Evolutionary conservation across 208 protist species (phyloP), one percentile per base, ranked within the genome.

Genomic region (Crithidia brevicula): DNA sequence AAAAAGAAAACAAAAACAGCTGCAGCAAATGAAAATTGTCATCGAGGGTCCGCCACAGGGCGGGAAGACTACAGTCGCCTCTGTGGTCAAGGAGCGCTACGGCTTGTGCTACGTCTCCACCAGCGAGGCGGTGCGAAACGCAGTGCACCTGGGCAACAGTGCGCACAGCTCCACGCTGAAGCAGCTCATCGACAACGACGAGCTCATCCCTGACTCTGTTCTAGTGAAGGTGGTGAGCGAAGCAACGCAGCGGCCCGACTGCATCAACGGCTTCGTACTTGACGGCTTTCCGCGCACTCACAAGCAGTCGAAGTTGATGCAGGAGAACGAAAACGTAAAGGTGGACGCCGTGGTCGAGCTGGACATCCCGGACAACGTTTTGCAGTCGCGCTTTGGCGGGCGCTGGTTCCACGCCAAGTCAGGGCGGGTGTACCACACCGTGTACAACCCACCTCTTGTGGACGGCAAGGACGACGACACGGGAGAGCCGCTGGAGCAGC

Each of bases 361-460:
- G 28, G 83, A 78, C 43, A 68, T 97, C 16, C 52, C 91, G 9
- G 86, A 98, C 45, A 71, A 73, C 28, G 79, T 87, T 28, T 68
- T 97, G 15, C 72, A 86, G 40, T 77, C 91, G 1, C 89, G 95
- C 42, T 89, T 97, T 38, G 68, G 80, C 11, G 90, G 93, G 10
- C 74, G 86, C 34, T 96, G 83, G 78, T 85, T 96, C 30, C 97
- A 98, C 82, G 66, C 77, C 15, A 77, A 47, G 18, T 93, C 82
- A 22, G 95, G 95, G 2, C 84, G 97, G n/a, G 83, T 91, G 42
- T 98, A 98, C 60, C 92, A 98, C 84, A 83, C 77, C 8, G 28
- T 88, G 25, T 98, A 95, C 89, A 89, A 92, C 77, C 96, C 96
- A 15, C 96, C 97, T 9, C 87, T 88, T 54, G 77, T 84, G 10